A percentile compares a stretch with the other conserved stretches of the same genome.
Evolutionary conservation across 1,284 basidiomycete genomes (phyloP).

Genomic region (Bondarzewia mesenterica): DNA sequence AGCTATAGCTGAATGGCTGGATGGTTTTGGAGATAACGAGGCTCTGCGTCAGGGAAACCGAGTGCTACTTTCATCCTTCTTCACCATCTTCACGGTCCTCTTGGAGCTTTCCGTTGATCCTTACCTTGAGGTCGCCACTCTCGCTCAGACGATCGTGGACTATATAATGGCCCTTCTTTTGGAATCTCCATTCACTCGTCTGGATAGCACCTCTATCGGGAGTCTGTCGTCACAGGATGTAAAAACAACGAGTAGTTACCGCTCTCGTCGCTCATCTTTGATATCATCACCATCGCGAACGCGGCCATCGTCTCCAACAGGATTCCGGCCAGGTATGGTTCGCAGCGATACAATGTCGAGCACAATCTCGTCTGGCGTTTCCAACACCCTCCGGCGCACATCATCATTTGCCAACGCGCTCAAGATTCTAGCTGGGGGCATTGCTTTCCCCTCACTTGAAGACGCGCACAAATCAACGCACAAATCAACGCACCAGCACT

Average conservation of each 20-base stretch:
- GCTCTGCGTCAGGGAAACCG: slow-evolving; percentile 68
- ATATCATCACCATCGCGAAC: slow-evolving; percentile 33
- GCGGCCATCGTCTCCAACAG: slow-evolving; percentile 29
- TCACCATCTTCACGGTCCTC: slow-evolving; percentile 86
- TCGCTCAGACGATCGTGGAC: slow-evolving; percentile 89
- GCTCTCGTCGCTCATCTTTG: slow-evolving; percentile 46
- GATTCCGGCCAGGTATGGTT: slow-evolving; percentile 36
- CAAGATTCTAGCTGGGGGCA: slow-evolving; percentile 66
- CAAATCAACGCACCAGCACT: slow-evolving; percentile 9
- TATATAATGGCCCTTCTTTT: slow-evolving; percentile 87
- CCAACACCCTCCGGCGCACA: slow-evolving; percentile 68
- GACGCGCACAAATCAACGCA: slow-evolving; percentile 41
- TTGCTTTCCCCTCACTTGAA: slow-evolving; percentile 57
- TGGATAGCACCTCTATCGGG: slow-evolving; percentile 59
- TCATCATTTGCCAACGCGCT: slow-evolving; percentile 81
- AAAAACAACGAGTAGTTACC: slow-evolving; percentile 14
- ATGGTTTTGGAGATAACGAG: slow-evolving; percentile 59
- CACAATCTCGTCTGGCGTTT: slow-evolving; percentile 49
- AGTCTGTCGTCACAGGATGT: slow-evolving; percentile 33
- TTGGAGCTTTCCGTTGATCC: slow-evolving; percentile 92
- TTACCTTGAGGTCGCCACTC: slow-evolving; percentile 85
- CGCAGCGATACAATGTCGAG: slow-evolving; percentile 57
- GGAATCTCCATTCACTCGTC: slow-evolving; percentile 76
- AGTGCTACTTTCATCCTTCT: slow-evolving; percentile 82
- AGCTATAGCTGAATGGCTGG: slow-evolving; percentile 76